Percentiles rank a stretch among this genome's conserved stretches.
phyloP scores from a whole-genome alignment of 1,284 basidiomycete species.

The Amylostereum areolatum region DNA sequence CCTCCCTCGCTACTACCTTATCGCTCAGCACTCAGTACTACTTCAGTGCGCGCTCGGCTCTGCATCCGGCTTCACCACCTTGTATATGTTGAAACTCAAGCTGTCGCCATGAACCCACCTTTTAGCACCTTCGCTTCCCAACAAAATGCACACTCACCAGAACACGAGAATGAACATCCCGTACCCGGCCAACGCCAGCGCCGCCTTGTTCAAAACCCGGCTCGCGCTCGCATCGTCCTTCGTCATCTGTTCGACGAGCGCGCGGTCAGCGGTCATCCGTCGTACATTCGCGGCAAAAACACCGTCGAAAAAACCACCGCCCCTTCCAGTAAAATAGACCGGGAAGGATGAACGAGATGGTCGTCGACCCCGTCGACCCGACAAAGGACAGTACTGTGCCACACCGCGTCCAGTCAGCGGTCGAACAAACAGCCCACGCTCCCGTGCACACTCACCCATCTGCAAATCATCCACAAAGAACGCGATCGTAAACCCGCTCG shows the following conservation, averaged over 20 bases:
- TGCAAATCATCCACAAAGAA: conserved; percentile 81
- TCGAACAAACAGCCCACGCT: no score
- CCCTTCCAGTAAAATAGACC: conserved; percentile 84
- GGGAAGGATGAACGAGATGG: conserved; percentile 95
- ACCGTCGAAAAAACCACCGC: conserved; percentile 11
- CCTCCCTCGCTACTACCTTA: no score
- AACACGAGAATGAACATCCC: conserved; percentile 82
- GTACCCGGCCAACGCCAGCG: conserved; percentile 69
- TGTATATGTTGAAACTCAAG: conserved; percentile 72
- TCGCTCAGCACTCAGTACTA: conserved; percentile 7
- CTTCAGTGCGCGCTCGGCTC: conserved; percentile 11
- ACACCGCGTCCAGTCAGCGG: conserved; percentile 13
- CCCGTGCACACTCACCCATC: conserved; percentile 68
- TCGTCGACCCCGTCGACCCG: conserved; percentile 94
- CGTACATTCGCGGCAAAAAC: no score
- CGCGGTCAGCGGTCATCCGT: no score
- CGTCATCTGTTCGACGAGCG: conserved; percentile 50
- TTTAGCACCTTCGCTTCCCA: conserved; percentile 6
- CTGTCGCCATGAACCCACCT: conserved; percentile 29
- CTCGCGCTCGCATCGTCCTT: conserved; percentile 56
- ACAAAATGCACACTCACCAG: conserved; percentile 53
- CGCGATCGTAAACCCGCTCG: conserved; percentile 70
- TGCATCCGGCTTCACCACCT: conserved; percentile 33
- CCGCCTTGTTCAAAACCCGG: conserved; percentile 52
- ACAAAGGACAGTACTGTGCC: conserved; percentile 86